phyloP scores from a whole-genome alignment of 495 filamentous ascomycete species.

The Hyaloscypha hepaticicola region DNA sequence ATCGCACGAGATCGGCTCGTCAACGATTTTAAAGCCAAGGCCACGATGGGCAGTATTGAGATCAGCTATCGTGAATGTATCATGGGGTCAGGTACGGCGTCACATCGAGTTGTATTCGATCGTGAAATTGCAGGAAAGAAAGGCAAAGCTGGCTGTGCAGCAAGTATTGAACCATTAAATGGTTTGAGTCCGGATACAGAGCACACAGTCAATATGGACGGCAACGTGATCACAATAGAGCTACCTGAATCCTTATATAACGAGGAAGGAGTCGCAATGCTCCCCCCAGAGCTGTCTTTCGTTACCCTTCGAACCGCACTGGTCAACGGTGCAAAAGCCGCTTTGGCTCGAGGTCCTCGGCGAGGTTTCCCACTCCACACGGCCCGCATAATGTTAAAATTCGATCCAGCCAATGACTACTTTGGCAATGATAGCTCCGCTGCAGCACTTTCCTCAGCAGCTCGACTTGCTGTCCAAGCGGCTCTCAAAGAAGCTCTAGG shows the following conservation, averaged over 20 bases:
- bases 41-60: slow-evolving; percentile 87
- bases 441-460: slow-evolving; percentile 75
- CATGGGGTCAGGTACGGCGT: slow-evolving; percentile 45
- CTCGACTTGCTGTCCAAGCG: slow-evolving; percentile 65
- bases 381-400: slow-evolving; percentile 63
- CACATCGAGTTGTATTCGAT: slow-evolving; percentile 66
- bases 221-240: slow-evolving; percentile 60
- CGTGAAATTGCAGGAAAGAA: slow-evolving; percentile 75
- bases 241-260: slow-evolving; percentile 34
- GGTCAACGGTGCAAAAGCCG: slow-evolving; percentile 76
- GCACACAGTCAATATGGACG: slow-evolving; percentile 42
- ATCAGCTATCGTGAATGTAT: slow-evolving; percentile 91
- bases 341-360: slow-evolving; percentile 79
- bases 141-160: slow-evolving; percentile 75
- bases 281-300: slow-evolving; percentile 59
- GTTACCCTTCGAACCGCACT: slow-evolving; percentile 62
- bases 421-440: slow-evolving; percentile 65
- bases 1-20: slow-evolving; percentile 87
- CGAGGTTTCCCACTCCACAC: slow-evolving; percentile 73
- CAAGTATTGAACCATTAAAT: slow-evolving; percentile 57
- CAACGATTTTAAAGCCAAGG: slow-evolving; percentile 85
- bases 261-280: slow-evolving; percentile 38
- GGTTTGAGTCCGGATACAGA: slow-evolving; percentile 33
- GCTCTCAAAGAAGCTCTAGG: slow-evolving; percentile 59
- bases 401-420: slow-evolving; percentile 64